A percentile compares a stretch with the other conserved stretches of the same genome.
These are phyloP conservation scores for Inga laurina DNA, from an alignment of 306 rosid genomes.

Conservation along the genomic window DNA sequence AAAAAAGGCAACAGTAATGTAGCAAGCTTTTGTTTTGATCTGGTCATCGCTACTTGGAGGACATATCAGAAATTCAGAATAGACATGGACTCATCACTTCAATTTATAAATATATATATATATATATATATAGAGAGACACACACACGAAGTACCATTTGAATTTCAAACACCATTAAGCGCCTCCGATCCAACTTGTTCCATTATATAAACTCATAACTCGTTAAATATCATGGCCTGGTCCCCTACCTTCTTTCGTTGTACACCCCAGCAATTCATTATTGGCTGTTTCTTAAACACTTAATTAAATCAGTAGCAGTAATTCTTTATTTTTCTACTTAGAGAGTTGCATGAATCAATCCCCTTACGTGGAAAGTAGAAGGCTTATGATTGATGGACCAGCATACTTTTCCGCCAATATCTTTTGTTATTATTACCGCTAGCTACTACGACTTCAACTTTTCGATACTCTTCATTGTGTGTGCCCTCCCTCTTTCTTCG, in stretches of 20 bases:
- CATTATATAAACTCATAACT: neutral
- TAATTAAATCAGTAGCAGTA: neutral
- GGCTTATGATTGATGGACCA: neutral
- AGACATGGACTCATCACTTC: neutral
- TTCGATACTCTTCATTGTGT: too few relatives aligned
- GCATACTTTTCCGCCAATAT: neutral
- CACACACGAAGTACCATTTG: constrained; percentile 29
- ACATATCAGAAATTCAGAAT: neutral
- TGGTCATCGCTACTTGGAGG: constrained; percentile 12
- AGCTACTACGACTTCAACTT: neutral
- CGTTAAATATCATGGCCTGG: constrained; percentile 11
- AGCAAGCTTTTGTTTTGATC: constrained; percentile 17
- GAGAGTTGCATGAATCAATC: neutral
- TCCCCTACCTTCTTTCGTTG: constrained; percentile 37
- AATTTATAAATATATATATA: too few relatives aligned
- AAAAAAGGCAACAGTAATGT: constrained; percentile 38
- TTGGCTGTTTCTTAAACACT: neutral
- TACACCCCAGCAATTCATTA: neutral
- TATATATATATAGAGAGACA: too few relatives aligned
- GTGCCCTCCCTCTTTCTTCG: neutral
- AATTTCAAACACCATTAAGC: constrained; percentile 51
- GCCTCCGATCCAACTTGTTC: constrained; percentile 5
- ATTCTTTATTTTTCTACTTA: neutral
- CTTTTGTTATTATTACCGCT: neutral
- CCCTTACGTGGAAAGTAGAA: neutral